Base-by-base conservation (phyloP, 2,329 filamentous ascomycete species). In the Hymenotorrendiella dingleyae region DNA sequence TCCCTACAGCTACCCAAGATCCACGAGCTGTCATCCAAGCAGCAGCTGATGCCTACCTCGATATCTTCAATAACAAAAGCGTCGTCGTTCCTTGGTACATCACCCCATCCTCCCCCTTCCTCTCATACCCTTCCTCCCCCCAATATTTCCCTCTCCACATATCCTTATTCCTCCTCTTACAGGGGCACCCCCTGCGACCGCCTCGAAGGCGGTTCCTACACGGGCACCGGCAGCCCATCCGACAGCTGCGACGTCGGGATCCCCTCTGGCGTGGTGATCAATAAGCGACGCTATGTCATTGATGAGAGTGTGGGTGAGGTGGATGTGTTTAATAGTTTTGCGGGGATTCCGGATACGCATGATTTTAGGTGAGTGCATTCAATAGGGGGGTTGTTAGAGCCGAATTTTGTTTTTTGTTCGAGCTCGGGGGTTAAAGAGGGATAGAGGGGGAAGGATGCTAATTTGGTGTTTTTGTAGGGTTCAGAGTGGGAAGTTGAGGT, bases 171-270 rank as follows among this genome's bases (percentile, higher is more conserved):
- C n/a, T n/a, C n/a, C n/a, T n/a, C n/a, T n/a, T n/a, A n/a, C n/a
- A n/a, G n/a, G n/a, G 49, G 46, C 0, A 41, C 33, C 5, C 46
- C 46, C 1, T 52, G 49, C 16, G 44, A 41, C 1, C 12, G 49
- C 4, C 37, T 52, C 2, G 49, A 52, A 19, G 49, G 49, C 3
- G 49, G 49, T 1, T 29, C 39, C 6, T 49, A 52, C 37, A 49
- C 47, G 8, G 46, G 34, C 0, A 32, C 14, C 7, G 39, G 39
- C 5, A 36, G 19, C 11, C 35, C 36, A 5, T 24, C 14, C 4
- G 46, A 52, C 38, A 49, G 37, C 8, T 52, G 49, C 27, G 41
- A 37, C 24, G 43, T 48, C 34, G 42, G 42, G 1, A 20, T 36
- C 14, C 40, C 46, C 11, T 40, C 36, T 29, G 33, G 34, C 8